Percentiles rank a stretch among this genome's conserved stretches.
Evolutionary conservation across 2,329 filamentous ascomycete species (phyloP).

Genomic region (Thielaviopsis punctulata): DNA sequence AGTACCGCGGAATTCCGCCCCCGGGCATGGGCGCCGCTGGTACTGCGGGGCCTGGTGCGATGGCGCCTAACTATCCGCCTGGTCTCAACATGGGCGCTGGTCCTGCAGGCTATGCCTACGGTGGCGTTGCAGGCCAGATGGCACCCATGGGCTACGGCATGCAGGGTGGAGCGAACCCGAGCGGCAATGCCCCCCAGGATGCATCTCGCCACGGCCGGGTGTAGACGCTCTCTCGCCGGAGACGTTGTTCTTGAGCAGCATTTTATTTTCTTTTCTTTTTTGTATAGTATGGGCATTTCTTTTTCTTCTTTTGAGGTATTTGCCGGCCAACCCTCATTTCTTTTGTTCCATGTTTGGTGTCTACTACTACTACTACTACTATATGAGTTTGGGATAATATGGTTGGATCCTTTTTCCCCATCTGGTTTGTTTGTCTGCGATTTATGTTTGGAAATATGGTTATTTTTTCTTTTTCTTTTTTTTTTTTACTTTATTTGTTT

Average conservation of each 20-base stretch:
- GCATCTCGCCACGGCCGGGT: conserved; percentile 2
- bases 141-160: conserved; percentile 28
- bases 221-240: background rate
- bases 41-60: conserved; percentile 35
- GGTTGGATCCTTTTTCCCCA: background rate
- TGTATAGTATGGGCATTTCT: background rate
- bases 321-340: background rate
- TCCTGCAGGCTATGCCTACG: conserved; percentile 26
- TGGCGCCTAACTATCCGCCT: conserved; percentile 23
- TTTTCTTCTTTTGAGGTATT: background rate
- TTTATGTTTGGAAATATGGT: too few species aligned
- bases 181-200: conserved; percentile 15
- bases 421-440: background rate
- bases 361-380: too few species aligned
- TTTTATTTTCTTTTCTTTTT: background rate
- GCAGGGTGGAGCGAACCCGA: conserved; percentile 26
- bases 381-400: too few species aligned
- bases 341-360: background rate
- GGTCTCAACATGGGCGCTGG: conserved; percentile 28
- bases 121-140: conserved; percentile 28
- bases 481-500: background rate
- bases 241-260: background rate
- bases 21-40: conserved; percentile 30
- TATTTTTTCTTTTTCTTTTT: background rate
- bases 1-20: conserved; percentile 32